phyloP scores from a whole-genome alignment of 2,329 filamentous ascomycete genomes.

The Paracoccidioides lutzii region DNA sequence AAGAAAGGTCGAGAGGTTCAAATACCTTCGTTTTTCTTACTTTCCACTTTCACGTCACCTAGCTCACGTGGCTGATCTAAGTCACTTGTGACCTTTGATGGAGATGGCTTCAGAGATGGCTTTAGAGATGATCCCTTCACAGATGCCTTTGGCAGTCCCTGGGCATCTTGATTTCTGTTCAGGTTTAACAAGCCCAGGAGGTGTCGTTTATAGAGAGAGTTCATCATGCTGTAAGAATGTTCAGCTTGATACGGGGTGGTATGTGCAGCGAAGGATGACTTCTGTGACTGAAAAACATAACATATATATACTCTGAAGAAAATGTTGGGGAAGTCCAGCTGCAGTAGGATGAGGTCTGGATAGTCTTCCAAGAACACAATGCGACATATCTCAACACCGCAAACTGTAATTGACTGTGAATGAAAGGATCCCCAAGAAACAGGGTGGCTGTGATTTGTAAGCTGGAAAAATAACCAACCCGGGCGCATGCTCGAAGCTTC shows the following conservation, averaged over 20 bases:
- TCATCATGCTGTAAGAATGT: constrained; percentile 7
- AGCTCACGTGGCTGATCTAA: neutral
- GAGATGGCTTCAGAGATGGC: too few species aligned
- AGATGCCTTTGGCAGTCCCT: too few species aligned
- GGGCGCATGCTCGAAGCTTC: neutral
- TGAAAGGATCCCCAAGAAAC: neutral
- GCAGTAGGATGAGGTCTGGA: constrained; percentile 9
- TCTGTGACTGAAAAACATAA: neutral
- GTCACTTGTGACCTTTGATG: neutral
- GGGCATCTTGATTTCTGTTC: too few species aligned
- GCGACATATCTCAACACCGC: too few species aligned
- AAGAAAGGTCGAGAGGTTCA: neutral
- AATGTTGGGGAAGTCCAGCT: neutral
- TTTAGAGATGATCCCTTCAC: too few species aligned
- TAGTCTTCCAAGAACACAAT: too few species aligned
- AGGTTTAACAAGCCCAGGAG: neutral
- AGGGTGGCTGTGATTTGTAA: neutral
- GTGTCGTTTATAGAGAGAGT: constrained; percentile 2
- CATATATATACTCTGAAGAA: neutral
- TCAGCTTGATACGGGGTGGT: constrained; percentile 16
- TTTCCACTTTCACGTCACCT: neutral
- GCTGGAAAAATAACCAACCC: too few species aligned
- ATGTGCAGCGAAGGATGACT: constrained; percentile 18
- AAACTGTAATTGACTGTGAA: too few species aligned
- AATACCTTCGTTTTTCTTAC: neutral